Percentiles rank a stretch among this genome's conserved stretches.
Evolutionary conservation across 768 basidiomycete species (phyloP).

Genomic region (Dioszegia crocea): DNA sequence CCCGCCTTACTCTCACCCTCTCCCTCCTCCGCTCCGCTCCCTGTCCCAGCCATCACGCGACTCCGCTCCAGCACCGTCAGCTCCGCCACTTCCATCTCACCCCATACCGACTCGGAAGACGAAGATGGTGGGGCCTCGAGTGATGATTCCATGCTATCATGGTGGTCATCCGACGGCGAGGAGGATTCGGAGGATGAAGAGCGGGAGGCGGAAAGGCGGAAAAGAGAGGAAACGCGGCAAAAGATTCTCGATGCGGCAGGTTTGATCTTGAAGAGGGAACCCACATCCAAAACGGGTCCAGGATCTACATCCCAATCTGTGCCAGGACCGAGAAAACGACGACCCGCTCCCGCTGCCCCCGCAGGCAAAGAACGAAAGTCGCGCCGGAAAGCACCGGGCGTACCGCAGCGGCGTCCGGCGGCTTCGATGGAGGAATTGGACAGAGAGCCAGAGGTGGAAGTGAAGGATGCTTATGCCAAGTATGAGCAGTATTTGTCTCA

Average conservation of each 20-base stretch:
- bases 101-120: constrained; percentile 25
- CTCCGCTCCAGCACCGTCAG: constrained; percentile 17
- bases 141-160: constrained; percentile 55
- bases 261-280: constrained; percentile 66
- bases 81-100: constrained; percentile 9
- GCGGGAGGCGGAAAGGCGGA: constrained; percentile 56
- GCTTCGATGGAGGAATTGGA: constrained; percentile 47
- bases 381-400: constrained; percentile 52
- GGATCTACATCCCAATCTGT: neutral
- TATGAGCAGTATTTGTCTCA: constrained; percentile 75
- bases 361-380: neutral
- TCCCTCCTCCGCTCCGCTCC: neutral
- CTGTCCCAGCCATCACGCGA: neutral
- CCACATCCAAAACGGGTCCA: constrained; percentile 54
- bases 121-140: constrained; percentile 45
- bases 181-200: constrained; percentile 53
- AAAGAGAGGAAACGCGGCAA: constrained; percentile 69
- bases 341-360: constrained; percentile 42
- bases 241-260: constrained; percentile 86
- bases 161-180: constrained; percentile 46
- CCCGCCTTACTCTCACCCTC: neutral
- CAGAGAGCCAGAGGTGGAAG: constrained; percentile 17
- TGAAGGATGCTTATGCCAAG: constrained; percentile 79
- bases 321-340: constrained; percentile 8
- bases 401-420: neutral